Percentiles rank a stretch among this genome's conserved stretches.
Evolutionary conservation across 129 eudicot species (phyloP).

Genomic region (Centaurea solstitialis): DNA sequence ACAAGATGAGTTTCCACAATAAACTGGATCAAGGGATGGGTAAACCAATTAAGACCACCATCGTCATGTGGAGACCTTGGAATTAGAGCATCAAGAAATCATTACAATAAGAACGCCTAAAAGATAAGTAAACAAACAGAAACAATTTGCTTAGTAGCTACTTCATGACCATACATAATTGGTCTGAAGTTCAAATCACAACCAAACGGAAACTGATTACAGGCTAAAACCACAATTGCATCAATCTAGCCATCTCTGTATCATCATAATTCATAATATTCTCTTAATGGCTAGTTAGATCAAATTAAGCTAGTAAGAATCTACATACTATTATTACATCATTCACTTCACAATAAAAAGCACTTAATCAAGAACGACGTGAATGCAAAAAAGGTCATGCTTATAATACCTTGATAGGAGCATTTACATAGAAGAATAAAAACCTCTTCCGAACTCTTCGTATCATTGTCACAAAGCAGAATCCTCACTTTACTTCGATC

Average conservation of each 20-base stretch:
- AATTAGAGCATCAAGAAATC: not conserved
- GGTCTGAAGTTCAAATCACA: not conserved
- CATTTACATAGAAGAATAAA: constrained; percentile 79
- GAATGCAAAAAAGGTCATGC: not conserved
- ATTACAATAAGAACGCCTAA: not conserved
- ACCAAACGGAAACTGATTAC: not conserved
- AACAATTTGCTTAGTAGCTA: not conserved
- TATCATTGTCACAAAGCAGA: constrained; percentile 84
- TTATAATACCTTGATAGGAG: constrained; percentile 86
- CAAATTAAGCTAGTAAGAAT: not conserved
- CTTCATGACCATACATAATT: not conserved
- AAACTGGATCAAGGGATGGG: not conserved
- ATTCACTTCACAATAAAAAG: not conserved
- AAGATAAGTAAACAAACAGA: not conserved
- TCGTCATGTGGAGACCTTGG: not conserved
- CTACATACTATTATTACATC: not conserved
- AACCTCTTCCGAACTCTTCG: constrained; percentile 75
- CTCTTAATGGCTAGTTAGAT: not conserved
- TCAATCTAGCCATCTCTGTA: not conserved
- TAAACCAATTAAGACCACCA: too few relatives aligned
- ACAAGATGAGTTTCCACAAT: not conserved
- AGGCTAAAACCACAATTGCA: not conserved
- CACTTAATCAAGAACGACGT: not conserved
- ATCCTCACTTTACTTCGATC: constrained; percentile 97
- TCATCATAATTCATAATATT: not conserved